Conservation (phyloP, 139 green algal species). For the Monoraphidium neglectum region DNA sequence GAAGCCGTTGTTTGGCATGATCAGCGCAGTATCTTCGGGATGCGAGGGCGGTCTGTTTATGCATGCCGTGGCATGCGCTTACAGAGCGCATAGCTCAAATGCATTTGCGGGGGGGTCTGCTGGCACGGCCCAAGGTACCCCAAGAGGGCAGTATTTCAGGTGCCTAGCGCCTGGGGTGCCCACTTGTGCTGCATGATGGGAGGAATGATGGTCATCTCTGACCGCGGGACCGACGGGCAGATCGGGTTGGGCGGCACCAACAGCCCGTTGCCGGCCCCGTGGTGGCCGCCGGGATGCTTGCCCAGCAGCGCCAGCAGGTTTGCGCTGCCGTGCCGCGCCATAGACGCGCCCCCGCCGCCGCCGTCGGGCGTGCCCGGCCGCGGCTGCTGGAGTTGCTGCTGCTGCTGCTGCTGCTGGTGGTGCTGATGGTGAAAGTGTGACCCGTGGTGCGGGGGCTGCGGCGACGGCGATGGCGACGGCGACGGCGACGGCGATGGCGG, state of each 20-base stretch:
- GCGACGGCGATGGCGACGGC: neutral
- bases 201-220: constrained; percentile 66
- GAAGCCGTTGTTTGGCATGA: too few species aligned
- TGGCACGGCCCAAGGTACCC: too few species aligned
- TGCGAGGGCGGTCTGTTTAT: too few species aligned
- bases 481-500: neutral
- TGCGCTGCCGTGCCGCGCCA: neutral
- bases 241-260: constrained; percentile 24
- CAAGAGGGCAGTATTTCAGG: too few species aligned
- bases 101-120: too few species aligned
- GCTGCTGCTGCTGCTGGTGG: neutral
- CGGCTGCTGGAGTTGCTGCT: neutral
- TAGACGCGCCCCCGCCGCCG: neutral
- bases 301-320: neutral
- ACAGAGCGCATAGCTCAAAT: too few species aligned
- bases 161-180: neutral
- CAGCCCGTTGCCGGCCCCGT: too few species aligned
- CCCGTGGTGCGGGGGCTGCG: neutral
- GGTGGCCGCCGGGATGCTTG: neutral
- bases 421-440: neutral
- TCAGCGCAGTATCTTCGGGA: too few species aligned
- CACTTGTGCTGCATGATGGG: constrained; percentile 59
- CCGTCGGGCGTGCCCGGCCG: neutral
- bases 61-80: too few species aligned
- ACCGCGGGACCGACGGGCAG: constrained; percentile 46